A percentile compares a stretch with the other conserved stretches of the same genome.
phyloP scores from a whole-genome alignment of 345 rosid species.

The Psidium guajava region DNA sequence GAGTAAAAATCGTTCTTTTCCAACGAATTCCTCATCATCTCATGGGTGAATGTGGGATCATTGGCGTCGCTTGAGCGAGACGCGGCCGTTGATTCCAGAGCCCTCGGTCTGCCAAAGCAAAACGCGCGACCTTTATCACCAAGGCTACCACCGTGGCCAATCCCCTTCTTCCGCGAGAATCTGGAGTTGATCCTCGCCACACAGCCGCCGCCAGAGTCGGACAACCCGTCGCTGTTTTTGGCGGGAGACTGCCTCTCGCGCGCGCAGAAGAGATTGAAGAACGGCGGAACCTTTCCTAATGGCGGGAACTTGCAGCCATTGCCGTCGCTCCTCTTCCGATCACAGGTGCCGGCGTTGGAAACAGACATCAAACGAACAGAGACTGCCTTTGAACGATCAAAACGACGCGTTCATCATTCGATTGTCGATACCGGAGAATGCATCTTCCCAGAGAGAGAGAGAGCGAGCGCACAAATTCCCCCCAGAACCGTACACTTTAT shows the following conservation, averaged over 20 bases:
- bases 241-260: not conserved
- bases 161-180: not conserved
- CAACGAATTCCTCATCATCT: slow-evolving; percentile 31
- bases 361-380: not conserved
- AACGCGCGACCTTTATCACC: slow-evolving; percentile 4
- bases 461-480: not conserved
- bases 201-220: not conserved
- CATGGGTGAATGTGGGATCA: slow-evolving; percentile 24
- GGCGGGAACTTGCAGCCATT: not conserved
- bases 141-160: not conserved
- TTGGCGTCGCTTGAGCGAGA: slow-evolving; percentile 36
- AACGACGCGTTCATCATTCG: not conserved
- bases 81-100: slow-evolving; percentile 20
- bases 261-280: not conserved
- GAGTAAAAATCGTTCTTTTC: slow-evolving; percentile 45
- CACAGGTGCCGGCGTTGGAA: not conserved
- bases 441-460: not conserved
- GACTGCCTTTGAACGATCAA: not conserved
- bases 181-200: not conserved
- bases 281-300: not conserved
- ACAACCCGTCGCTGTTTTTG: not conserved
- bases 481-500: not conserved
- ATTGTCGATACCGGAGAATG: not conserved
- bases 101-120: slow-evolving; percentile 21
- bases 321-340: not conserved